These are phyloP conservation scores for Saccharomyces kudriavzevii DNA, from an alignment of 805 yeast genomes.

Conservation along the genomic window DNA sequence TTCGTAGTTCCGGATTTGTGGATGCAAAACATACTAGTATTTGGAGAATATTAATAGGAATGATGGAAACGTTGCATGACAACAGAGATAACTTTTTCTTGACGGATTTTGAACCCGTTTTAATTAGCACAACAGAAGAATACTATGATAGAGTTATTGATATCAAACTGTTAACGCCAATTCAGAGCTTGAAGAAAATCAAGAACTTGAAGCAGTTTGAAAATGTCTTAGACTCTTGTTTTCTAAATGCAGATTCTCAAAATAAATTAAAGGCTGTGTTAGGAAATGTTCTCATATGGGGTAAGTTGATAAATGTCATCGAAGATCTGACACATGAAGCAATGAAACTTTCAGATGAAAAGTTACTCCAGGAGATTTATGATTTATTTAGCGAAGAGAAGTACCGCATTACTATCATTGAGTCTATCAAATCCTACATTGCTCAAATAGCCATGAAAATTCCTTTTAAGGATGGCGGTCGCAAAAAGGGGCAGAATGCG, in stretches of 20 bases:
- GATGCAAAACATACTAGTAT: conserved; percentile 30
- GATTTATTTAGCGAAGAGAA: conserved; percentile 11
- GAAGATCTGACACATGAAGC: conserved; percentile 8
- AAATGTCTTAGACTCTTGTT: conserved; percentile 30
- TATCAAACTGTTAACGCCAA: conserved; percentile 39
- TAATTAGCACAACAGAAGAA: conserved; percentile 45
- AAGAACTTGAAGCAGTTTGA: conserved; percentile 54
- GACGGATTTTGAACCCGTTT: conserved; percentile 56
- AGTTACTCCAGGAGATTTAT: conserved; percentile 12
- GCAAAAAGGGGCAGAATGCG: conserved; percentile 43
- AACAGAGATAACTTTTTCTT: conserved; percentile 53
- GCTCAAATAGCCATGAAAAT: conserved; percentile 10
- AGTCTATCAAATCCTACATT: conserved; percentile 13
- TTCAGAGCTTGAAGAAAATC: conserved; percentile 46
- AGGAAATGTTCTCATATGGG: conserved; percentile 20
- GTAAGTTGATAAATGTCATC: conserved; percentile 8
- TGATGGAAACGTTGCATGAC: conserved; percentile 63
- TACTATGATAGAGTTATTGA: conserved; percentile 47
- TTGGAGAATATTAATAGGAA: conserved; percentile 52
- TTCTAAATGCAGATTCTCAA: conserved; percentile 19
- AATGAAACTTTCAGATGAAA: conserved; percentile 5
- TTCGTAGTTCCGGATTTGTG: conserved; percentile 24
- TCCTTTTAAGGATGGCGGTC: conserved; percentile 13
- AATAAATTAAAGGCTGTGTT: conserved; percentile 14
- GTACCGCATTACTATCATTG: conserved; percentile 8